Evolutionary conservation across 805 yeast species (phyloP).

Genomic region (Naumovozyma dairenensis): DNA sequence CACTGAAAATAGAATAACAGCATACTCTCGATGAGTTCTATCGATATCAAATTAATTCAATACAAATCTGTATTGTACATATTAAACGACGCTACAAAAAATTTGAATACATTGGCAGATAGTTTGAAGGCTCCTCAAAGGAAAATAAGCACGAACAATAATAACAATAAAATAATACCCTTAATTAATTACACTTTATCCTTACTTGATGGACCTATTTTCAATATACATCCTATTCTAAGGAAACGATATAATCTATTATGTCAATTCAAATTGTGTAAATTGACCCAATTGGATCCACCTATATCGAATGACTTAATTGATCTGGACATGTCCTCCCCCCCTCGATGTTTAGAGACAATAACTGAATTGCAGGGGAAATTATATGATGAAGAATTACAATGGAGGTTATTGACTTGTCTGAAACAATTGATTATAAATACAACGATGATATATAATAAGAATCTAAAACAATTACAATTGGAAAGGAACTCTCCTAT

Average conservation of each 20-base stretch:
- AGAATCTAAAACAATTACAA: constrained; percentile 22
- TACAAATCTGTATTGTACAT: constrained; percentile 46
- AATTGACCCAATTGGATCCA: constrained; percentile 16
- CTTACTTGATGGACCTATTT: constrained; percentile 32
- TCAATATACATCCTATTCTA: constrained; percentile 33
- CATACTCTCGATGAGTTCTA: constrained; percentile 35
- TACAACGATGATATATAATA: constrained; percentile 22
- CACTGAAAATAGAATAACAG: too few species aligned
- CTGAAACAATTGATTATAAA: constrained; percentile 21
- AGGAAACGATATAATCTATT: constrained; percentile 33
- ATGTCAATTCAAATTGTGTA: constrained; percentile 20
- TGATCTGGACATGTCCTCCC: constrained; percentile 13
- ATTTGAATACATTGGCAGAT: constrained; percentile 26
- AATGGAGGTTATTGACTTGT: constrained; percentile 20
- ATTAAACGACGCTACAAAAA: constrained; percentile 31
- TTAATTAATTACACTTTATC: constrained; percentile 29
- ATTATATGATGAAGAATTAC: constrained; percentile 20
- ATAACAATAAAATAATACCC: constrained; percentile 24
- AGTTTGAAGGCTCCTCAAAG: too few species aligned
- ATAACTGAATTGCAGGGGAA: constrained; percentile 8
- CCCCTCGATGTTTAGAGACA: too few species aligned
- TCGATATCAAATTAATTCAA: constrained; percentile 51
- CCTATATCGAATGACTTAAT: constrained; percentile 11
- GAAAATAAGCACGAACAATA: too few species aligned
- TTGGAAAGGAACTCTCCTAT: constrained; percentile 23